Percentiles rank a stretch among this genome's conserved stretches.
phyloP scores from a whole-genome alignment of 2,329 filamentous ascomycete species.

The Dactylellina parvicollis region DNA sequence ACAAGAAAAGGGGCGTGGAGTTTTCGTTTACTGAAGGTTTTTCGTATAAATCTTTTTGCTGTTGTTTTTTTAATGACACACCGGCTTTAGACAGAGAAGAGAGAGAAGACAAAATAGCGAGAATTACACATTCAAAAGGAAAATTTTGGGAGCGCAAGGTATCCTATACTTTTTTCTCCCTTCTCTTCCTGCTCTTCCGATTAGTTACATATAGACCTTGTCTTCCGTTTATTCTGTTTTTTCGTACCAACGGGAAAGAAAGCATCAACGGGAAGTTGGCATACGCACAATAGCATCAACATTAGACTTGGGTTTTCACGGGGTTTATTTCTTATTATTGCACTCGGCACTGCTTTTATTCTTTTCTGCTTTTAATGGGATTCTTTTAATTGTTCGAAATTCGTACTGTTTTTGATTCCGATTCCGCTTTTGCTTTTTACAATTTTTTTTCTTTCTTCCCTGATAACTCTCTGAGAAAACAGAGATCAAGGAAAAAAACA shows the following conservation, averaged over 20 bases:
- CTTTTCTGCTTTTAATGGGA: slow-evolving; percentile 27
- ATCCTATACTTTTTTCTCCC: no score
- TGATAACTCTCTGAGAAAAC: slow-evolving; percentile 4
- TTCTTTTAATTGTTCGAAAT: slow-evolving; percentile 1
- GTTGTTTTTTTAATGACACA: not conserved
- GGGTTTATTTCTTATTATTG: slow-evolving; percentile 51
- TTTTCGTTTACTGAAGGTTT: slow-evolving; percentile 43
- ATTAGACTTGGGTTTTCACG: slow-evolving; percentile 52
- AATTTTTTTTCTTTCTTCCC: slow-evolving; percentile 6
- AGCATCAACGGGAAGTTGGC: slow-evolving; percentile 50
- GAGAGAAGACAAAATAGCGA: slow-evolving; percentile 13
- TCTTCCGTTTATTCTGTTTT: slow-evolving; percentile 27
- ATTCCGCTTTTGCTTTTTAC: slow-evolving; percentile 5
- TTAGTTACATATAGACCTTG: slow-evolving; percentile 7
- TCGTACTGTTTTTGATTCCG: slow-evolving; percentile 12
- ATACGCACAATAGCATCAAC: slow-evolving; percentile 45
- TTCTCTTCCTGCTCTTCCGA: not conserved
- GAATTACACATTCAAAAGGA: not conserved
- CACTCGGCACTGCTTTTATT: no score
- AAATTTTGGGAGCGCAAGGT: slow-evolving; percentile 8
- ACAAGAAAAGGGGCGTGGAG: slow-evolving; percentile 41
- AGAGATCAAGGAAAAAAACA: not conserved
- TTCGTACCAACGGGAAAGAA: not conserved
- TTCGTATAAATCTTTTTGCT: slow-evolving; percentile 53
- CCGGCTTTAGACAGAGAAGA: slow-evolving; percentile 23